Base-by-base conservation (phyloP, 2,329 filamentous ascomycete species). In the Penicillium olsonii region DNA sequence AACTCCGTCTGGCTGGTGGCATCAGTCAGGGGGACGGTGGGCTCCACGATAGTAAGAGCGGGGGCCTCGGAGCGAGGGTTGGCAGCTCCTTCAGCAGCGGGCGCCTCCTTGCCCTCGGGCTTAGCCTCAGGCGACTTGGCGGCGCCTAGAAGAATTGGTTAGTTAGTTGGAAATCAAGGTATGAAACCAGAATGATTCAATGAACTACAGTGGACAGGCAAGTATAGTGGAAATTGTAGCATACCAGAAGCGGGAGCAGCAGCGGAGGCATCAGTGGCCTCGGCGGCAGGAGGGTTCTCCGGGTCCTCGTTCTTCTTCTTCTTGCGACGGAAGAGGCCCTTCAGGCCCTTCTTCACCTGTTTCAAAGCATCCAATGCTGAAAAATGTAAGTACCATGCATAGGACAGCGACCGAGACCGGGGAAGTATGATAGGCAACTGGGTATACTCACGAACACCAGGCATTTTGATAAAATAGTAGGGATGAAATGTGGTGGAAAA, bases 301-400 rank as follows among this genome's bases (percentile, higher is more conserved):
- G 12, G 15, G 22, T 15, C 7, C n/a, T 45, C 33, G 27, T 50
- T 50, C n/a, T 41, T 50, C 47, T n/a, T n/a, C 46, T 49, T 50
- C 47, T 40, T 50, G 35, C 47, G 47, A n/a, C 37, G 22, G 42
- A 50, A 45, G 35, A 50, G 38, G 3, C 47, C 42, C 29, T 45
- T 50, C 27, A 50, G 39, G 27, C 47, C 47, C 27, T 45, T 50
- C 47, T 50, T 50, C 15, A 50, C 47, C 17, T 50, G 47, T 11
- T 45, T 17, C 9, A 50, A 27, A 12, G 47, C 47, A 29, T 50
- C 42, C 20, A 35, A 35, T 9, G 47, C 47, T 50, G 14, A n/a
- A 11, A 8, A 15, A 26, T 14, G 27, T 50, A 15, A 50, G 47
- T 15, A n/a, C 14, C 7, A 14, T 34, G 34, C 24, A n/a, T 38